phyloP scores from a whole-genome alignment of 164 flowering plant species.

The Litsea cubeba region DNA sequence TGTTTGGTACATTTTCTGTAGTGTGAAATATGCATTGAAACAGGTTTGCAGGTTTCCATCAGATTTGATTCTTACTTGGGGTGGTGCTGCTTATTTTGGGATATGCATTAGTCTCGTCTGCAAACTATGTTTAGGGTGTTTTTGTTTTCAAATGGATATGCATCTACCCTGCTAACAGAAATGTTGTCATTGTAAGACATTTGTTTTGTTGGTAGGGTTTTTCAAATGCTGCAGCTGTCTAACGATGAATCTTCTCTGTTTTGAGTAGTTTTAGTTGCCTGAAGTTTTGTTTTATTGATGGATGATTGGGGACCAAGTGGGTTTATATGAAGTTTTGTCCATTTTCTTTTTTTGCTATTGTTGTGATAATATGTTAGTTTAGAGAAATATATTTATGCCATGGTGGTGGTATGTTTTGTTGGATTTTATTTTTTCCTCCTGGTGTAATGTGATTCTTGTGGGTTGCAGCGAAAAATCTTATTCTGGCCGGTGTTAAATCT shows the following conservation, averaged over 20 bases:
- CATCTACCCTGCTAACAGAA: neutral
- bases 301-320: neutral
- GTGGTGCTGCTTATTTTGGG: neutral
- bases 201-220: neutral
- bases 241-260: neutral
- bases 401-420: neutral
- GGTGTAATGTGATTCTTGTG: slow-evolving; percentile 1
- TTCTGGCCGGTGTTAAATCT: slow-evolving; percentile 91
- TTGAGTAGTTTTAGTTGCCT: too few relatives aligned
- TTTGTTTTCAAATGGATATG: neutral
- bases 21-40: too few relatives aligned
- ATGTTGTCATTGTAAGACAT: neutral
- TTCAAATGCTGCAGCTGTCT: neutral
- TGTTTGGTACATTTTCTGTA: too few relatives aligned
- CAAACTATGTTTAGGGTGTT: neutral
- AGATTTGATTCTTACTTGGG: neutral
- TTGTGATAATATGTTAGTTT: neutral
- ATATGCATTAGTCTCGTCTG: neutral
- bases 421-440: neutral
- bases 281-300: neutral
- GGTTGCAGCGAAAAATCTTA: slow-evolving; percentile 74
- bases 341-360: neutral
- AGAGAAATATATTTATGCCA: neutral
- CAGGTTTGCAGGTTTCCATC: too few relatives aligned
- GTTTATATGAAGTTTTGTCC: neutral